Evolutionary conservation across 345 rosid genomes (phyloP), one percentile per base, ranked within the genome.

Genomic region (Lumnitzera racemosa): DNA sequence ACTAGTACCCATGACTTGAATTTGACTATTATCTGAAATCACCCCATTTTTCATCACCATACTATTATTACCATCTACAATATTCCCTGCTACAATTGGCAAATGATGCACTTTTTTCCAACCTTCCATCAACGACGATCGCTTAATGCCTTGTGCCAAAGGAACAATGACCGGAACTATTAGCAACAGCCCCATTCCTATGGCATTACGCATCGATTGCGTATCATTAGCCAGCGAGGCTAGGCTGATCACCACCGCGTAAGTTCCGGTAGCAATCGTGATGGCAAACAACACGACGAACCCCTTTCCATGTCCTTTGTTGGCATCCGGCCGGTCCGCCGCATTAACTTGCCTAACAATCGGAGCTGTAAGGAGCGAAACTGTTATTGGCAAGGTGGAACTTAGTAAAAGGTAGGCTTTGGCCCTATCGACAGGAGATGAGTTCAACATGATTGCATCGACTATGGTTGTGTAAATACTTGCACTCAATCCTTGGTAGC

Each of bases 401-500:
- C 68, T 84, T 10, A 92, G 73, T 41, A 90, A 74, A 47, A 92
- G 86, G 70, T 82, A 92, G 23, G 70, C 70, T 15, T 63, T 65
- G 0, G 91, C 92, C 43, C 69, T 85, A 52, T 71, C 58, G 0
- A 14, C 31, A 2, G 75, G 74, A 41, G 79, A 65, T 13, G 65
- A 51, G 46, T 58, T 48, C 31, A 15, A 3, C 13, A 24, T 20
- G 13, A 76, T 47, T 14, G 73, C 73, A 8, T 80, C 61, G 8
- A 94, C 96, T 3, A 84, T 48, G 46, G 70, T 77, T 5, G 99
- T 80, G 73, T 90, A 94, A 15, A 94, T 67, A 60, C 84, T 83
- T 25, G 95, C 91, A 25, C 91, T 88, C 52, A 94, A 69, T 15
- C 97, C 97, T 51, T 76, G 80, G 62, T 88, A 94, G 66, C 97